phyloP scores from a whole-genome alignment of 2,329 filamentous ascomycete species.

The Trichoderma arundinaceum region DNA sequence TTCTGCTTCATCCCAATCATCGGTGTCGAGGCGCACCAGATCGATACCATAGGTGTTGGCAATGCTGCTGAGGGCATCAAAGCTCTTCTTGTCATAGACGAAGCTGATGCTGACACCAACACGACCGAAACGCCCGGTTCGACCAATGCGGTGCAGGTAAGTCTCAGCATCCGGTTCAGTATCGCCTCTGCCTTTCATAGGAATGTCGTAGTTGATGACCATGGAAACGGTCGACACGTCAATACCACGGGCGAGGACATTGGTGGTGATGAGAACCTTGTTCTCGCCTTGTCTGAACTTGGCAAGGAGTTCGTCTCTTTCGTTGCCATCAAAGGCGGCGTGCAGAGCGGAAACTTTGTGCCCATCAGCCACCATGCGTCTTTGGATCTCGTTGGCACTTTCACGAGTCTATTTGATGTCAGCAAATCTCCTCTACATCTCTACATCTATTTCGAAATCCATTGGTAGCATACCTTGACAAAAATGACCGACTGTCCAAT shows the following conservation, averaged over 20 bases:
- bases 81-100: constrained; percentile 85
- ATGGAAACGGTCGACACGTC: constrained; percentile 91
- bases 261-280: constrained; percentile 97
- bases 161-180: constrained; percentile 89
- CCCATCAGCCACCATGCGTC: constrained; percentile 83
- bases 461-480: constrained; percentile 68
- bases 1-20: constrained; percentile 92
- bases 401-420: constrained; percentile 69
- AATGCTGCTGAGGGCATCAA: constrained; percentile 78
- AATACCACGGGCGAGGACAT: constrained; percentile 94
- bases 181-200: constrained; percentile 76
- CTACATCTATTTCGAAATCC: not conserved
- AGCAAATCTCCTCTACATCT: constrained; percentile 29
- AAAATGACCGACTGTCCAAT: constrained; percentile 98
- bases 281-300: constrained; percentile 84
- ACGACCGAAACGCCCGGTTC: constrained; percentile 94
- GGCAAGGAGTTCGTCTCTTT: constrained; percentile 84
- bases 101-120: constrained; percentile 96
- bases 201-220: constrained; percentile 96
- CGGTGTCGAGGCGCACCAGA: constrained; percentile 78
- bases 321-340: constrained; percentile 80
- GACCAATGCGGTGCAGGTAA: constrained; percentile 96
- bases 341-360: constrained; percentile 92
- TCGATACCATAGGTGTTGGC: constrained; percentile 79
- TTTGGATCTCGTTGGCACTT: constrained; percentile 84